Percentiles rank a stretch among this genome's conserved stretches.
Evolutionary conservation across 306 rosid genomes (phyloP).

Genomic region (Fragaria vesca): DNA sequence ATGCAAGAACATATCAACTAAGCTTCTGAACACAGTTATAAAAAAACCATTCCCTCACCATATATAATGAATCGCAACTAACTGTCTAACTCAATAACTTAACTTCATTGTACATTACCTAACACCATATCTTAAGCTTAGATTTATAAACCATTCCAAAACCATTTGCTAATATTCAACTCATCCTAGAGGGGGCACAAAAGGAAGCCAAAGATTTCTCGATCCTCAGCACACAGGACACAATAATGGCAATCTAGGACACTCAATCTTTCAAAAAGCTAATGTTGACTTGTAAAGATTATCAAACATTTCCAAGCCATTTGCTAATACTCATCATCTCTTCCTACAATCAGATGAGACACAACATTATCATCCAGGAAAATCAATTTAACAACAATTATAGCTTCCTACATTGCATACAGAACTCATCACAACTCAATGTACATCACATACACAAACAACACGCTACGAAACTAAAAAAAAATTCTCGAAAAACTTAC

Average conservation of each 20-base stretch:
- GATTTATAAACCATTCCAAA: neutral
- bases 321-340: neutral
- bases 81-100: neutral
- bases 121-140: neutral
- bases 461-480: neutral
- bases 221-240: neutral
- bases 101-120: neutral
- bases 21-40: neutral
- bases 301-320: neutral
- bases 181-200: neutral
- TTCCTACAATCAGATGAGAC: neutral
- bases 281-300: no score
- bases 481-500: conserved; percentile 29
- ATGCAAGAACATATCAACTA: neutral
- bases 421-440: neutral
- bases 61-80: neutral
- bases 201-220: neutral
- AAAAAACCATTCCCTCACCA: neutral
- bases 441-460: neutral
- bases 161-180: neutral
- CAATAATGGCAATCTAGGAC: neutral
- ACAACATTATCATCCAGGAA: neutral
- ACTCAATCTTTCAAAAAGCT: neutral
- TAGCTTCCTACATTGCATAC: neutral
- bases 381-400: neutral